Evolutionary conservation across 2,329 filamentous ascomycete species (phyloP).

Genomic region (Microdochium nivale): DNA sequence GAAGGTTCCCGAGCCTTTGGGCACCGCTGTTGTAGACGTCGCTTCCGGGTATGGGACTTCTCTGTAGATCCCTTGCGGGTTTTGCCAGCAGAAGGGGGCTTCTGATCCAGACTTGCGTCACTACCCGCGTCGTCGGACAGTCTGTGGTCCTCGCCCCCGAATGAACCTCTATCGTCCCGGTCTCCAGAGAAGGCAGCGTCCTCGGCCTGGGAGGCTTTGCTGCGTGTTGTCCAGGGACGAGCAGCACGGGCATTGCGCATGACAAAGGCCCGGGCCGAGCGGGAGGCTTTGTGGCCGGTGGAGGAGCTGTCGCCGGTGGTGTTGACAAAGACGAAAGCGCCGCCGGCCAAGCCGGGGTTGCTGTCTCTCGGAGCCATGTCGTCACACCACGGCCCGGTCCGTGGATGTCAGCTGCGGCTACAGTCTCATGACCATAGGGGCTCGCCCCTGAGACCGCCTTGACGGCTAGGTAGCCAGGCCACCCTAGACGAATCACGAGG

Average conservation of each 20-base stretch:
- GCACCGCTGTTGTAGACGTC: neutral
- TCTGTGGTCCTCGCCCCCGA: neutral
- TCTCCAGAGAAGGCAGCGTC: neutral
- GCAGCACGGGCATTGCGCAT: slow-evolving; percentile 1
- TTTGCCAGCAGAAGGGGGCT: neutral
- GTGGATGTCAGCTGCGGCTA: neutral
- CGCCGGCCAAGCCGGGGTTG: neutral
- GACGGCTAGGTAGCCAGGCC: neutral
- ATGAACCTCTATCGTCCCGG: neutral
- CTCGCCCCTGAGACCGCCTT: neutral
- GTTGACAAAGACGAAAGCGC: neutral
- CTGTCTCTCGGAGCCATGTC: neutral
- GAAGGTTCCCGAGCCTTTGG: neutral
- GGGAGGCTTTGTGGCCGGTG: neutral
- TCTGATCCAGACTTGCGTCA: neutral
- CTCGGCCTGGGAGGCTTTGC: neutral
- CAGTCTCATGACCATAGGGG: neutral
- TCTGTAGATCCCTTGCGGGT: neutral
- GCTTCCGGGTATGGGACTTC: neutral
- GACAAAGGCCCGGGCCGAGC: slow-evolving; percentile 1
- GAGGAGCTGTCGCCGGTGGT: neutral
- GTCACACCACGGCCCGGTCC: neutral
- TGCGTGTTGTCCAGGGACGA: neutral
- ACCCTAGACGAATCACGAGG: no score
- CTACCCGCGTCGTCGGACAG: neutral